These are phyloP conservation scores for Pseudogymnoascus sp. DNA, from an alignment of 2,329 filamentous ascomycete genomes.

Conservation along the genomic window DNA sequence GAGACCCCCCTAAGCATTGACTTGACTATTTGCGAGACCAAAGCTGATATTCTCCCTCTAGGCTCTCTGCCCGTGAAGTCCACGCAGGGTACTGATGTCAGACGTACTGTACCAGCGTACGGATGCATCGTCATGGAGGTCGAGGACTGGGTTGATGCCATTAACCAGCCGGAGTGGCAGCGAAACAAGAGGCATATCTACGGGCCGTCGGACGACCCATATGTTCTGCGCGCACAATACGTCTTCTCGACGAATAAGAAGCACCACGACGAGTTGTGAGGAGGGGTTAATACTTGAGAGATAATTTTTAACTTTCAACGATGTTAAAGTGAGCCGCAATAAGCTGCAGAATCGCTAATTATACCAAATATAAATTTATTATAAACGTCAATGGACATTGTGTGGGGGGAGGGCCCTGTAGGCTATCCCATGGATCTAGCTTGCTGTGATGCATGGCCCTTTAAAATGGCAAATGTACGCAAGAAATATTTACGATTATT, in stretches of 20 bases:
- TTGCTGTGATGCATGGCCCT: not conserved
- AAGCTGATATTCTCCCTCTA: conserved; percentile 20
- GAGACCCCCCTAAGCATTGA: conserved; percentile 24
- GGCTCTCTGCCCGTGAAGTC: conserved; percentile 55
- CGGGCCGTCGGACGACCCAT: conserved; percentile 49
- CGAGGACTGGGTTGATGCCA: conserved; percentile 86
- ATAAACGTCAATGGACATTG: not conserved
- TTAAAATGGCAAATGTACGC: too few relatives aligned
- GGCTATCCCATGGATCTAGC: not conserved
- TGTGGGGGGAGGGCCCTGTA: not conserved
- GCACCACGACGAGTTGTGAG: not conserved
- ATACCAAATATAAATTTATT: not conserved
- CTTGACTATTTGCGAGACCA: conserved; percentile 29
- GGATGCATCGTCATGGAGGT: conserved; percentile 88
- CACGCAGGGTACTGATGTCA: conserved; percentile 54
- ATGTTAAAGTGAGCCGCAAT: not conserved
- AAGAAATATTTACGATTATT: too few relatives aligned
- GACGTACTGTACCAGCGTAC: conserved; percentile 60
- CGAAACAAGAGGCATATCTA: conserved; percentile 53
- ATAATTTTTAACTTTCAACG: not conserved
- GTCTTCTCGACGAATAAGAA: conserved; percentile 36
- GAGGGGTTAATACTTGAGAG: not conserved
- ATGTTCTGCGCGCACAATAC: conserved; percentile 54
- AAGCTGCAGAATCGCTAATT: not conserved
- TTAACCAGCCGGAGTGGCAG: conserved; percentile 86